Conservation (phyloP, 2,329 filamentous ascomycete species). For the Rhexocercosporidium sp. region DNA sequence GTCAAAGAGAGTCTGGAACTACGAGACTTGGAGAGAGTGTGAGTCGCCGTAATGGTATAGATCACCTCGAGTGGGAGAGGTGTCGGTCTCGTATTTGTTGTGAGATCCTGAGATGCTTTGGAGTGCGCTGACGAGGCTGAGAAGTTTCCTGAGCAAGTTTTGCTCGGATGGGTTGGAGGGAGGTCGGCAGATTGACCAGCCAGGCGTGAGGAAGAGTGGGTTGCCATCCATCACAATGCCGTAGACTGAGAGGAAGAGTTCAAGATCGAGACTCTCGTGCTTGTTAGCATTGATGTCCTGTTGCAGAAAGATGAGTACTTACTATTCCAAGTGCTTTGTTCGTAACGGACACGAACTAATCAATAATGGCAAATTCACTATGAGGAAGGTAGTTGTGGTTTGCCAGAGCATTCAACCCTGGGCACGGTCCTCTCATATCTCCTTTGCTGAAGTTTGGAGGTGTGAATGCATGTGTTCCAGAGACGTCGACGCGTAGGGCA, state of each 20-base stretch:
- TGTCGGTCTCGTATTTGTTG: neutral
- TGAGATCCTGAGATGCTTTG: conserved; percentile 12
- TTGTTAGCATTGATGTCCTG: neutral
- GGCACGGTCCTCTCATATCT: conserved; percentile 19
- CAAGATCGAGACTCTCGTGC: neutral
- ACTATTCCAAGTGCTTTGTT: conserved; percentile 3
- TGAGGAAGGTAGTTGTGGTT: conserved; percentile 46
- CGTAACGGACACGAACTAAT: conserved; percentile 2
- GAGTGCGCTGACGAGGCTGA: neutral
- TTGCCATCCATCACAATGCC: neutral
- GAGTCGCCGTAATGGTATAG: conserved; percentile 14
- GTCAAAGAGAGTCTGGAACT: conserved; percentile 13
- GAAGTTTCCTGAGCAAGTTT: neutral
- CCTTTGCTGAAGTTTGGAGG: conserved; percentile 7
- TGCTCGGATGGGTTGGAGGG: neutral
- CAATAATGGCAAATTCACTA: conserved; percentile 17
- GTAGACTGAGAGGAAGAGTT: neutral
- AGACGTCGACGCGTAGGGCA: conserved; percentile 19
- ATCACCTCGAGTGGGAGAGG: neutral
- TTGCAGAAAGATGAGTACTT: neutral
- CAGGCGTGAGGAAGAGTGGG: neutral
- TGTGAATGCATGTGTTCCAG: conserved; percentile 8
- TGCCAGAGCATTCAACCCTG: conserved; percentile 46
- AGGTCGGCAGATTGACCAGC: neutral
- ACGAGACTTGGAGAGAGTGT: conserved; percentile 6